A percentile compares a stretch with the other conserved stretches of the same genome.
Conservation (phyloP, 176 grass and related monocot species). For the Tillandsia fasciculata region DNA sequence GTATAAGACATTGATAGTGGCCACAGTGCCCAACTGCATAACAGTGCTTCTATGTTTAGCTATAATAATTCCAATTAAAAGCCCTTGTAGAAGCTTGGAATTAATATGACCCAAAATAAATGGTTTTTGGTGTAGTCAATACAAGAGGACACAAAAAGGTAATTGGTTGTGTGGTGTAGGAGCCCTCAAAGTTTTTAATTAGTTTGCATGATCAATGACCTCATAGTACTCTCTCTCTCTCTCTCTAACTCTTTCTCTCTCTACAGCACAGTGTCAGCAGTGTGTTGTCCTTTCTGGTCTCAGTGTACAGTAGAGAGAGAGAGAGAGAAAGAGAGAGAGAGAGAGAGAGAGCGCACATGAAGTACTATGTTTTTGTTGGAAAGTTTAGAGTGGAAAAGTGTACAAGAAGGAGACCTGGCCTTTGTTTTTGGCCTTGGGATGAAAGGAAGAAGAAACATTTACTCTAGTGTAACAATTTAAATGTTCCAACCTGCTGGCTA, state of each 20-base stretch:
- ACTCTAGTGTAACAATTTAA: too few species aligned
- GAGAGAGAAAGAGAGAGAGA: too few species aligned
- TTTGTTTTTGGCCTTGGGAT: too few species aligned
- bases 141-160: not conserved
- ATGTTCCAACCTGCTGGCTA: too few species aligned
- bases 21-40: not conserved
- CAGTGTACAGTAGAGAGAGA: not conserved
- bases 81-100: not conserved
- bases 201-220: conserved; percentile 3
- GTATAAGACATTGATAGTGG: not conserved
- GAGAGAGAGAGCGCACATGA: not conserved
- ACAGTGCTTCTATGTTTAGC: not conserved
- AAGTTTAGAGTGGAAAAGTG: too few species aligned
- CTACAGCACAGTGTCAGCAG: not conserved
- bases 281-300: not conserved
- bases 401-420: too few species aligned
- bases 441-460: too few species aligned
- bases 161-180: not conserved
- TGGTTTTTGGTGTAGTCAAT: not conserved
- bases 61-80: not conserved
- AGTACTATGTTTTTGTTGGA: not conserved
- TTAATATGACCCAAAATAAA: not conserved
- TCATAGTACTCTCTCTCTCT: conserved; percentile 2
- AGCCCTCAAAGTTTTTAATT: too few species aligned
- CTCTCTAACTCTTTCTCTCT: not conserved